Conservation (phyloP, 23 red algal genomes). For the Gracilariopsis chorda region DNA sequence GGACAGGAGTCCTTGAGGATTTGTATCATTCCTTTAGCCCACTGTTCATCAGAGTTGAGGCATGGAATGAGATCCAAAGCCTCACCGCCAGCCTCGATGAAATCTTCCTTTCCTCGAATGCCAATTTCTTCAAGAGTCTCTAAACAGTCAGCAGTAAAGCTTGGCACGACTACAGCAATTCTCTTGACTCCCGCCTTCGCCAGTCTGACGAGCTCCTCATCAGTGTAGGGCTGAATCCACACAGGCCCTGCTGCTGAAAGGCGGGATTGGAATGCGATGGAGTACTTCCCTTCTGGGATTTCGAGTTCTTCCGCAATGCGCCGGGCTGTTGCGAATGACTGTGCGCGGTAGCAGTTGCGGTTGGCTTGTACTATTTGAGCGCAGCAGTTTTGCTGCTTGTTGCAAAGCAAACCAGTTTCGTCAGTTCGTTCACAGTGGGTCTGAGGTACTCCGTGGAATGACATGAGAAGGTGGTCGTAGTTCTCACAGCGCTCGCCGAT, state of each 20-base stretch:
- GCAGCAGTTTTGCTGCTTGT: conserved; percentile 81
- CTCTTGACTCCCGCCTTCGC: conserved; percentile 83
- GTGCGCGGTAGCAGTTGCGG: conserved; percentile 98
- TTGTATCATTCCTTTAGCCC: conserved; percentile 76
- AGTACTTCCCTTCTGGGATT: conserved; percentile 82
- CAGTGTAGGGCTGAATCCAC: conserved; percentile 99
- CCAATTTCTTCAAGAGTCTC: conserved; percentile 99
- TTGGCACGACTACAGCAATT: conserved; percentile 88
- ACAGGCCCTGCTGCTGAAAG: conserved; percentile 90
- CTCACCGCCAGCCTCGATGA: conserved; percentile 92
- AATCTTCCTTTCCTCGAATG: conserved; percentile 84
- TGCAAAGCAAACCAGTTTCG: conserved; percentile 86
- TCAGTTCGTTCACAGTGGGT: conserved; percentile 91
- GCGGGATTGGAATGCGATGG: conserved; percentile 94
- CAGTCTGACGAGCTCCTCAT: conserved; percentile 69
- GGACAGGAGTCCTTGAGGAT: conserved; percentile 95
- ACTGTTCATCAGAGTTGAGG: conserved; percentile 81
- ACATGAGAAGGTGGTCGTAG: conserved; percentile 95
- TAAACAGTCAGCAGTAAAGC: conserved; percentile 94
- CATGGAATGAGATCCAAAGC: conserved; percentile 87
- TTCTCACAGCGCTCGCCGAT: conserved; percentile 81
- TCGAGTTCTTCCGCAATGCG: conserved; percentile 66
- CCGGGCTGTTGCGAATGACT: conserved; percentile 86
- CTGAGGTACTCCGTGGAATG: conserved; percentile 96
- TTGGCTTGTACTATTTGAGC: conserved; percentile 83